Evolutionary conservation across 2,329 filamentous ascomycete genomes (phyloP).

Genomic region (Teratosphaeria gauchensis): DNA sequence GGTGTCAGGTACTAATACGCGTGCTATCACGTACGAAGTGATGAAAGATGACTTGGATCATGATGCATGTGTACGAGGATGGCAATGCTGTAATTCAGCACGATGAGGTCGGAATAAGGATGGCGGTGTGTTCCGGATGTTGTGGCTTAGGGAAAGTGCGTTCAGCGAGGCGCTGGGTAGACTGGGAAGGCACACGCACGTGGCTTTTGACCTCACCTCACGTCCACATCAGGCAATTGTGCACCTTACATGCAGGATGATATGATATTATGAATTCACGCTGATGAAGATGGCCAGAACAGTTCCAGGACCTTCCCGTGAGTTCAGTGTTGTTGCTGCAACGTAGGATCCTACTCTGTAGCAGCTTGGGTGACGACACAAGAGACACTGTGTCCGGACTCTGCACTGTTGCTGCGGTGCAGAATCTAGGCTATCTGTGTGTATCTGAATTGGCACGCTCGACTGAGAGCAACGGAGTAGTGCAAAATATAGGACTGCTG

Average conservation of each 20-base stretch:
- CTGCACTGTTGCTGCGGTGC: too few species aligned
- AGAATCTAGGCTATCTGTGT: too few species aligned
- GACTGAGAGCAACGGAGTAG: too few species aligned
- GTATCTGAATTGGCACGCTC: too few species aligned
- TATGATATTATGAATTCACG: not conserved
- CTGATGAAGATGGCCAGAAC: not conserved
- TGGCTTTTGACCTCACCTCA: not conserved
- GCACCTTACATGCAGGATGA: not conserved
- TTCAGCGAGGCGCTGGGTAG: not conserved
- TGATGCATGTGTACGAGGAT: not conserved
- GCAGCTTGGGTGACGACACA: too few species aligned
- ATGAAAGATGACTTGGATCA: not conserved
- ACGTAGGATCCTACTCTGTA: not conserved
- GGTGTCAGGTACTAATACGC: not conserved
- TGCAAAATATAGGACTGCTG: too few species aligned
- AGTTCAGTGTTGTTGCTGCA: not conserved
- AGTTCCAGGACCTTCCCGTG: not conserved
- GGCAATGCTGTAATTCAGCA: not conserved
- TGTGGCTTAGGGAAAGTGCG: not conserved
- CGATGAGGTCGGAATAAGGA: not conserved
- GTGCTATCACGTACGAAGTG: not conserved
- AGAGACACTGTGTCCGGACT: too few species aligned
- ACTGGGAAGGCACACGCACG: not conserved
- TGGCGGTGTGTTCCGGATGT: not conserved
- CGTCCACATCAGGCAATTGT: not conserved